Evolutionary conservation across 495 filamentous ascomycete genomes (phyloP), one percentile per base, ranked within the genome.

Genomic region (Aspergillus biplanus): DNA sequence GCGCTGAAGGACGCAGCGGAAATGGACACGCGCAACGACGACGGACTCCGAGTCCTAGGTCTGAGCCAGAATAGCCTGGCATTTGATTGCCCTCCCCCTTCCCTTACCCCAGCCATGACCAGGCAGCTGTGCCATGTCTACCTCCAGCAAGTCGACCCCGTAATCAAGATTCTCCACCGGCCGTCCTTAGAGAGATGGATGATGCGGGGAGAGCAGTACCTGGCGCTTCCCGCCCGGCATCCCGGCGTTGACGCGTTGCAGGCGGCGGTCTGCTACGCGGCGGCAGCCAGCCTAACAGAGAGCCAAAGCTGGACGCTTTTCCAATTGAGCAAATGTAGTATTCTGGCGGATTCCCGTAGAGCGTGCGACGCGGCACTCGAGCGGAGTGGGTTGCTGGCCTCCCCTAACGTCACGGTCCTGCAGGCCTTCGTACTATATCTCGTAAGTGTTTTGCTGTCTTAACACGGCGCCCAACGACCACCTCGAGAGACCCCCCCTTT

Each of bases 361-460:
- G 44, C 31, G 34, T 61, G 49, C 4, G 49, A 61, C 21, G 34
- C 34, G 6, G 59, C 59, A 32, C 18, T 61, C 18, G 34, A 37
- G 16, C 31, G 27, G 50, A 21, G 7, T 12, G 59, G 27, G 15
- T 35, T 54, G 18, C 35, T 61, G 7, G n/a, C 33, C 33, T 35
- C 59, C 13, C 49, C 12, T 11, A 32, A 61, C 31, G 32, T 61
- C 7, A 54, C 37, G 12, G 34, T 32, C 16, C 33, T 61, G 15
- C 59, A 61, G 33, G 59, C 59, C 4, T 61, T 61, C 50, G 59
- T 61, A 33, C 21, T 61, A 31, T 61, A 54, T 44, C 49, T 61
- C 9, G 59, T 61, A 61, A 32, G 59, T 61, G 16, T 55, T 46
- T 44, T 61, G 12, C 15, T 54, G 39, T 44, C 39, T 44, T 44